A percentile compares a stretch with the other conserved stretches of the same genome.
Evolutionary conservation across 805 yeast genomes (phyloP).

Genomic region (Ogataea sp.): DNA sequence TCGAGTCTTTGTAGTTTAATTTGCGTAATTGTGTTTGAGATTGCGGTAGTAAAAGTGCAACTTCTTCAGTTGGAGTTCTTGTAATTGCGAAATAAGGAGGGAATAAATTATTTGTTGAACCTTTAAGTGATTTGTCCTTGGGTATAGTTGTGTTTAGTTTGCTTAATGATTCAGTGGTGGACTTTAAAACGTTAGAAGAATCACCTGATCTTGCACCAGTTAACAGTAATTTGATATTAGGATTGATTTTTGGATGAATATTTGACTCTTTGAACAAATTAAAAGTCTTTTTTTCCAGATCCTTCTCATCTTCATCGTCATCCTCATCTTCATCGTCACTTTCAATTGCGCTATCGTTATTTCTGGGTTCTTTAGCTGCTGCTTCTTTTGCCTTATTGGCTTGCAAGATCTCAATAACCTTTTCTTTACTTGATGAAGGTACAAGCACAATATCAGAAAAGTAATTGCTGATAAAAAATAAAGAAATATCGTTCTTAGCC

Average conservation of each 20-base stretch:
- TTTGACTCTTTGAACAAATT: conserved; percentile 25
- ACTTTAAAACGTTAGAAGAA: conserved; percentile 30
- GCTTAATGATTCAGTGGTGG: conserved; percentile 31
- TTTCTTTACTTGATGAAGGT: conserved; percentile 36
- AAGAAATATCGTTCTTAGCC: conserved; percentile 46
- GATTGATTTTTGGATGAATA: conserved; percentile 38
- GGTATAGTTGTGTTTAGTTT: conserved; percentile 15
- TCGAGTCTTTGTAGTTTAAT: conserved; percentile 32
- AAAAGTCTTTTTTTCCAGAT: conserved; percentile 29
- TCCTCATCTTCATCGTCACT: conserved; percentile 2
- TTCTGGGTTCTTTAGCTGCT: not conserved
- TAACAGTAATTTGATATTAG: conserved; percentile 32
- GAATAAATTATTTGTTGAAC: conserved; percentile 9
- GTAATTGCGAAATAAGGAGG: conserved; percentile 46
- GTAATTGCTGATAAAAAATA: conserved; percentile 56
- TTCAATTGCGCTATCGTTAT: conserved; percentile 1
- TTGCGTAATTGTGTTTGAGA: conserved; percentile 25
- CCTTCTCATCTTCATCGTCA: not conserved
- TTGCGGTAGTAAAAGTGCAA: conserved; percentile 39
- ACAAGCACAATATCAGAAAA: conserved; percentile 55
- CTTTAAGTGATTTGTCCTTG: conserved; percentile 15
- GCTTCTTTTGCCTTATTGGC: conserved; percentile 22
- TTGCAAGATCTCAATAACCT: conserved; percentile 35
- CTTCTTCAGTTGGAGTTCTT: conserved; percentile 41
- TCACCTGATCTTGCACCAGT: conserved; percentile 55